Evolutionary conservation across 257 asterid genomes (phyloP).

Genomic region (Gentiana straminea): DNA sequence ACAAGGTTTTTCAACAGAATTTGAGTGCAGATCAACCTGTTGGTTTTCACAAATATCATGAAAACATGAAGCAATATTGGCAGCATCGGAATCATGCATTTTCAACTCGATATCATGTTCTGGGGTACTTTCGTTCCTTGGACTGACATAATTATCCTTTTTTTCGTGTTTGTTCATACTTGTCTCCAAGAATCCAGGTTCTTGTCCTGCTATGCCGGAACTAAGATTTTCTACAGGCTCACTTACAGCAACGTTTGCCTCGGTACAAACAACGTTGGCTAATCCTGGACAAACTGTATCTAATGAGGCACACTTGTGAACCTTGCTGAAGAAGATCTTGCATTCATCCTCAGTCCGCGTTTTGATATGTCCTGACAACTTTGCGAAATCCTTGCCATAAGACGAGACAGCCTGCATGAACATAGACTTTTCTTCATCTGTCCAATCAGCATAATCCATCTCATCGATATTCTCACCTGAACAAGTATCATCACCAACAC

Average conservation of each 20-base stretch:
- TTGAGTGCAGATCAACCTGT: constrained; percentile 16
- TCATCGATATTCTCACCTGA: constrained; percentile 89
- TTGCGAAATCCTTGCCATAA: constrained; percentile 60
- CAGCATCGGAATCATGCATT: constrained; percentile 4
- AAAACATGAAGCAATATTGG: constrained; percentile 13
- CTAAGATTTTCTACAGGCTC: not conserved
- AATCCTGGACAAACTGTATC: constrained; percentile 35
- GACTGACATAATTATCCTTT: constrained; percentile 9
- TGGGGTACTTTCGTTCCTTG: constrained; percentile 17
- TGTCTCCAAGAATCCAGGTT: constrained; percentile 17
- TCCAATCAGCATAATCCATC: constrained; percentile 67
- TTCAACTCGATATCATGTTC: constrained; percentile 3
- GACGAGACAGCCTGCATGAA: constrained; percentile 61
- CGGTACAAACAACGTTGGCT: constrained; percentile 26
- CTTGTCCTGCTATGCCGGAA: constrained; percentile 22
- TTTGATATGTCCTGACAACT: constrained; percentile 50
- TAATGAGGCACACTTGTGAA: constrained; percentile 63
- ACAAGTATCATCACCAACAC: constrained; percentile 54
- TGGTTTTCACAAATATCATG: constrained; percentile 22
- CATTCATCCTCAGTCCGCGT: constrained; percentile 73
- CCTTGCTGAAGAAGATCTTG: constrained; percentile 77
- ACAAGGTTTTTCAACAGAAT: constrained; percentile 19
- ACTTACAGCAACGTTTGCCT: constrained; percentile 38
- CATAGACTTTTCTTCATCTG: constrained; percentile 70
- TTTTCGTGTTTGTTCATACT: constrained; percentile 1